These are phyloP conservation scores for Marasmius fiardii DNA, from an alignment of 1,284 basidiomycete genomes.

Conservation along the genomic window DNA sequence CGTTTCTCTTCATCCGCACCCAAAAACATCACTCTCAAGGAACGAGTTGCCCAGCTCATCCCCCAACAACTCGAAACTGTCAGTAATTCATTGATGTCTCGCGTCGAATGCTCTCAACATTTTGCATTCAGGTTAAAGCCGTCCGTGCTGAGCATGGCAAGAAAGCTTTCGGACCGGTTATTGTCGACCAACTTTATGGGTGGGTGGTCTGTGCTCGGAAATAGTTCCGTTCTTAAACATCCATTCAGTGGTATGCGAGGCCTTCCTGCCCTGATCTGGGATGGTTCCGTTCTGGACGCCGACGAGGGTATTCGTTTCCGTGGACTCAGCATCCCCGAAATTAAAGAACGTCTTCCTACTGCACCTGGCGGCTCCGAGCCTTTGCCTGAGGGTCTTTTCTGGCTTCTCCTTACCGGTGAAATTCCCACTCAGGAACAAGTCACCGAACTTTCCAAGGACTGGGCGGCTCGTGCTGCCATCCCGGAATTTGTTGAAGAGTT, in stretches of 20 bases:
- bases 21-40: constrained; percentile 80
- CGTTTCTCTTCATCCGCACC: constrained; percentile 65
- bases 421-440: constrained; percentile 89
- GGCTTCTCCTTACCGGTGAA: constrained; percentile 93
- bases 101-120: not conserved
- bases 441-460: constrained; percentile 81
- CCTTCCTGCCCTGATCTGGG: constrained; percentile 87
- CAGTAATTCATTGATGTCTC: constrained; percentile 16
- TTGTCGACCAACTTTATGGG: constrained; percentile 92
- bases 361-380: constrained; percentile 89
- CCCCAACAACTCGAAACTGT: constrained; percentile 87
- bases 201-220: constrained; percentile 25
- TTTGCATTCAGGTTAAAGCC: constrained; percentile 65
- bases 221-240: constrained; percentile 6
- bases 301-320: constrained; percentile 98
- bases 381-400: constrained; percentile 93
- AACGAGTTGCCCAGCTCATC: constrained; percentile 88
- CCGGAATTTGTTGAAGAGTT: constrained; percentile 93
- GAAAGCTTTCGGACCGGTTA: constrained; percentile 86
- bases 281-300: constrained; percentile 92
- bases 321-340: constrained; percentile 90
- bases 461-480: constrained; percentile 86
- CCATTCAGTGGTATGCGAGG: constrained; percentile 86
- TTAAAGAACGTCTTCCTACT: constrained; percentile 82
- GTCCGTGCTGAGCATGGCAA: constrained; percentile 82